A percentile compares a stretch with the other conserved stretches of the same genome.
These are phyloP conservation scores for Aureobasidium sp. DNA, from an alignment of 2,329 filamentous ascomycete species.

Conservation along the genomic window DNA sequence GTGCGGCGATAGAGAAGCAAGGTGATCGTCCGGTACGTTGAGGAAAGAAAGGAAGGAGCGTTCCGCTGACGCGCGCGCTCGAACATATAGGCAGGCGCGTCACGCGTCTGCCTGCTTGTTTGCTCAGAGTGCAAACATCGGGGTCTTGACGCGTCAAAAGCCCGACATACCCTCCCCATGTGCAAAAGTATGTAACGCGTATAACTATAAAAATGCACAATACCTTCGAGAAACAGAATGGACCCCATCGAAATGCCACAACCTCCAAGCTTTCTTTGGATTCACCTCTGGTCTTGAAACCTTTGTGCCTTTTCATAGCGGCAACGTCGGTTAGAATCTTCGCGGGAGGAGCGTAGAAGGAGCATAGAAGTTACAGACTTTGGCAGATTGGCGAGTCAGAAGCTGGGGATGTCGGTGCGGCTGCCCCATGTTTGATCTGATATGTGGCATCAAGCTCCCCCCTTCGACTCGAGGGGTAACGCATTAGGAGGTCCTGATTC, in stretches of 20 bases:
- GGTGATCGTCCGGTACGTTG: no score
- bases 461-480: slow-evolving; percentile 5
- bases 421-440: background rate
- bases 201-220: background rate
- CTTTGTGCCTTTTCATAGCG: background rate
- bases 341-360: background rate
- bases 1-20: no score
- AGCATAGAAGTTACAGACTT: no score
- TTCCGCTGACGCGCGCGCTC: no score
- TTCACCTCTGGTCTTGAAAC: background rate
- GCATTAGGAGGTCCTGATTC: background rate
- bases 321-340: background rate
- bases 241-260: background rate
- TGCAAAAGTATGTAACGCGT: no score
- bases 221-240: background rate
- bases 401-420: background rate
- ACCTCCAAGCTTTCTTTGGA: background rate
- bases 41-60: no score
- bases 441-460: background rate
- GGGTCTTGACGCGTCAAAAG: background rate
- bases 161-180: background rate
- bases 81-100: no score
- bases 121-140: background rate
- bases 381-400: background rate
- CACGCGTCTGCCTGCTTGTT: background rate